Percentiles rank a stretch among this genome's conserved stretches.
Evolutionary conservation across 2,329 filamentous ascomycete genomes (phyloP).

Genomic region (Aspergillus pseudoviridinutans): DNA sequence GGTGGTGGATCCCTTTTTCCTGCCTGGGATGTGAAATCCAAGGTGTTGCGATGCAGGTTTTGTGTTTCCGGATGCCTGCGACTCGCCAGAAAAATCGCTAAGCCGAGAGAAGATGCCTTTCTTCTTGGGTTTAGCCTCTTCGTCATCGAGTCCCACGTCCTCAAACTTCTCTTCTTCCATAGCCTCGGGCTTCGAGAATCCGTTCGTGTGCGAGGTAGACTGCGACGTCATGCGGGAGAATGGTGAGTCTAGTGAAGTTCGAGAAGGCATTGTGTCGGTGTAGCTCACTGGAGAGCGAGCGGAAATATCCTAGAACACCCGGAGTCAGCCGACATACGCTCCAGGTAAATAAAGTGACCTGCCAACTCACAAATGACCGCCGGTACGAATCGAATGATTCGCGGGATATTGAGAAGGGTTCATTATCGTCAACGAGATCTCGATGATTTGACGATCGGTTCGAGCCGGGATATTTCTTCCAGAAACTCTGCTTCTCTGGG

Average conservation of each 20-base stretch:
- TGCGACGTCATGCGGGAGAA: constrained; percentile 60
- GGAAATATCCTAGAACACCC: constrained; percentile 69
- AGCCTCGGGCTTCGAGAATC: constrained; percentile 57
- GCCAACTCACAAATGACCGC: constrained; percentile 76
- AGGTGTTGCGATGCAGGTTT: constrained; percentile 45
- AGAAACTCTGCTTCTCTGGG: constrained; percentile 76
- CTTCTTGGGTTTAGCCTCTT: constrained; percentile 64
- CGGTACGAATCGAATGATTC: constrained; percentile 97
- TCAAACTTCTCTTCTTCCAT: constrained; percentile 80
- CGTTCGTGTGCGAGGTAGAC: constrained; percentile 55
- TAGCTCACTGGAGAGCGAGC: constrained; percentile 72
- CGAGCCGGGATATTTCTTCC: constrained; percentile 53
- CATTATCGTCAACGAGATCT: constrained; percentile 72
- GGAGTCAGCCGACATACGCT: constrained; percentile 7
- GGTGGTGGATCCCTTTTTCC: constrained; percentile 68
- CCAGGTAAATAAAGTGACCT: constrained; percentile 3
- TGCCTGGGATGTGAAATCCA: constrained; percentile 65
- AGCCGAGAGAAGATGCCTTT: constrained; percentile 75
- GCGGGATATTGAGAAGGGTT: constrained; percentile 90
- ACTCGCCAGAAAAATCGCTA: constrained; percentile 52
- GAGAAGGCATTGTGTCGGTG: constrained; percentile 56
- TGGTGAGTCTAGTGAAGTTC: constrained; percentile 77
- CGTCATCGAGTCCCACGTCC: constrained; percentile 82
- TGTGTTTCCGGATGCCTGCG: constrained; percentile 35
- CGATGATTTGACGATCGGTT: constrained; percentile 55